Conservation (phyloP, 345 rosid genomes). For the Syzygium oleosum region DNA sequence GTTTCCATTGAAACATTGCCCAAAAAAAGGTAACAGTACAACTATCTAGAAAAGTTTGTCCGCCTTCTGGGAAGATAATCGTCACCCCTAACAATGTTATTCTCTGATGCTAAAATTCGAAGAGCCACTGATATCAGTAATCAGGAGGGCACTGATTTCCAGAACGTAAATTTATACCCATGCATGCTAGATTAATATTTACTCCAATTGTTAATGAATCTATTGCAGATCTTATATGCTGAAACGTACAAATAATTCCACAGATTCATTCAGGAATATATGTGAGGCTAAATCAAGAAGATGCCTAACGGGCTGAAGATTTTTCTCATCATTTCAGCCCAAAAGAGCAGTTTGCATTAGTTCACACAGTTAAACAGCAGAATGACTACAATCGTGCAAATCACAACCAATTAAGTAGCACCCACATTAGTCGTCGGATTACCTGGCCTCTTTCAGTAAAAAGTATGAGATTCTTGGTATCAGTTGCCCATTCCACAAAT, state of each 20-base stretch:
- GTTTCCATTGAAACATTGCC: neutral
- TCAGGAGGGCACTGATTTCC: neutral
- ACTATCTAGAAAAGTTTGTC: neutral
- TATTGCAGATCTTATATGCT: neutral
- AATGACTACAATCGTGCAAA: neutral
- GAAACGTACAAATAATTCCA: neutral
- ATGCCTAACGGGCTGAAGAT: neutral
- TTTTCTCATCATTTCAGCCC: neutral
- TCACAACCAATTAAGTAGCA: neutral
- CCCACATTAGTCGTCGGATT: neutral
- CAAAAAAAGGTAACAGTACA: neutral
- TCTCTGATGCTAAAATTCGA: neutral
- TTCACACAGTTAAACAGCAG: neutral
- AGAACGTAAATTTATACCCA: neutral
- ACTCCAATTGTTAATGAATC: neutral
- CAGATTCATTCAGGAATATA: neutral
- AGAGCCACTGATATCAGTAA: neutral
- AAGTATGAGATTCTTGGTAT: conserved; percentile 72
- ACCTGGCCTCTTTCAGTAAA: conserved; percentile 99
- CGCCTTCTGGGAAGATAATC: neutral
- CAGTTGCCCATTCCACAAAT: conserved; percentile 94
- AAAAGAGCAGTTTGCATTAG: neutral
- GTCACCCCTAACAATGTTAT: neutral
- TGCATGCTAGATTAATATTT: neutral
- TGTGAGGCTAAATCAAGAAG: neutral